A percentile compares a stretch with the other conserved stretches of the same genome.
Evolutionary conservation across 805 yeast genomes (phyloP).

Genomic region (Suhomyces sp.): DNA sequence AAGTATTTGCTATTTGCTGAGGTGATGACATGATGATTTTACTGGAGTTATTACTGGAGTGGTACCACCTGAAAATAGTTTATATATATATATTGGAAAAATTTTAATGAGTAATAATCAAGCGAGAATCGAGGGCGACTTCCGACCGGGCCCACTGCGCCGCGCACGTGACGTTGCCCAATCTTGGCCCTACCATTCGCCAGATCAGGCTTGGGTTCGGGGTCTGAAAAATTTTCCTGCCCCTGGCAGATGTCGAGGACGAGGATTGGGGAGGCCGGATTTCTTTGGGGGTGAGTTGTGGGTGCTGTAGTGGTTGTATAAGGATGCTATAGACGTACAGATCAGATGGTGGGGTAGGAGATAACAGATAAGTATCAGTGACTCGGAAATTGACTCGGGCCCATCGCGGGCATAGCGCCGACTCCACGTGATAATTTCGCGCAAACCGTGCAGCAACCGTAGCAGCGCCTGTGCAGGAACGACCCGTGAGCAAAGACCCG

Average conservation of each 20-base stretch:
- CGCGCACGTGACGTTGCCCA: slow-evolving; percentile 2
- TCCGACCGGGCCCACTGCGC: slow-evolving; percentile 1
- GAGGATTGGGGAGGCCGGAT: not conserved
- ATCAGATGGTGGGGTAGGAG: slow-evolving; percentile 1
- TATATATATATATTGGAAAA: slow-evolving; percentile 3
- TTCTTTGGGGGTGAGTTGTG: not conserved
- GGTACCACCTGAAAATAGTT: not conserved
- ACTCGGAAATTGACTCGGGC: slow-evolving; percentile 4
- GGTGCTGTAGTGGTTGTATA: not conserved
- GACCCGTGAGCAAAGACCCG: too few species aligned
- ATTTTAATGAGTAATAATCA: slow-evolving; percentile 9
- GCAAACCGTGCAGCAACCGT: too few species aligned
- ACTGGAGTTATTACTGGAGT: not conserved
- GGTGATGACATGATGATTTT: slow-evolving; percentile 54
- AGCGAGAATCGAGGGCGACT: not conserved
- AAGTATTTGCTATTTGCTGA: slow-evolving; percentile 61
- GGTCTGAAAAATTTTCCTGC: slow-evolving; percentile 2
- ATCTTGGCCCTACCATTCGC: not conserved
- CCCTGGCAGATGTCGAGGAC: not conserved
- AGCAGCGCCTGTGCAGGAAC: too few species aligned
- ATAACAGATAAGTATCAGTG: slow-evolving; percentile 1
- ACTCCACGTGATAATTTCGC: not conserved
- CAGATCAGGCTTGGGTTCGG: not conserved
- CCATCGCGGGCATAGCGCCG: not conserved
- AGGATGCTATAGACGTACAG: not conserved